Percentiles rank a stretch among this genome's conserved stretches.
phyloP scores from a whole-genome alignment of 2,329 filamentous ascomycete species.

The Aaosphaeria arxii region DNA sequence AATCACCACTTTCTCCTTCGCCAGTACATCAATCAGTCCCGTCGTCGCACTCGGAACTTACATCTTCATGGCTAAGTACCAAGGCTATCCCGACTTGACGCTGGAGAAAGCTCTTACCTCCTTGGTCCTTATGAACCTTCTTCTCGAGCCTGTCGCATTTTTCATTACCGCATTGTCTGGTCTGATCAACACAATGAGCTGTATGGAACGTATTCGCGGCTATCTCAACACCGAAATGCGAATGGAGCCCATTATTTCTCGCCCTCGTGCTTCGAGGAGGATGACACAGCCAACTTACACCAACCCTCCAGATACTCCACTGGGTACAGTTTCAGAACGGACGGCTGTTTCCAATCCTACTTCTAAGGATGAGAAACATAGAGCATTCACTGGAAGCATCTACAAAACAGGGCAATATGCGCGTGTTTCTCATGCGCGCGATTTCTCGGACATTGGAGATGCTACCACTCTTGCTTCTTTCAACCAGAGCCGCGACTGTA shows the following conservation, averaged over 20 bases:
- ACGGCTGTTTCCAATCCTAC: background rate
- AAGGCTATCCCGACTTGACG: conserved; percentile 5
- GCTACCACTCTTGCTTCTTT: conserved; percentile 5
- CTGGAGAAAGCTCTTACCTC: conserved; percentile 7
- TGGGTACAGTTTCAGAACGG: background rate
- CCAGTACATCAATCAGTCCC: conserved; percentile 10
- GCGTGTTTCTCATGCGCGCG: background rate
- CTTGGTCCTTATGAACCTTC: conserved; percentile 6
- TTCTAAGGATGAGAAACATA: background rate
- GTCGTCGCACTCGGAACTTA: conserved; percentile 8
- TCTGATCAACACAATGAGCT: conserved; percentile 10
- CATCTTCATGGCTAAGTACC: conserved; percentile 9
- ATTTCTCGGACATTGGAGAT: conserved; percentile 3
- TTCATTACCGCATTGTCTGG: conserved; percentile 11
- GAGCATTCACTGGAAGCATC: background rate
- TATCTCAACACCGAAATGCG: conserved; percentile 8
- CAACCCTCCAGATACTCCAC: background rate
- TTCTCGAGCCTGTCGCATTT: conserved; percentile 10
- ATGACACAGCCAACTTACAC: background rate
- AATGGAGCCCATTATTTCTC: conserved; percentile 2
- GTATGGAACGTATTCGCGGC: conserved; percentile 10
- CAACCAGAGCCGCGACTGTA: conserved; percentile 5
- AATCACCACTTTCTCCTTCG: conserved; percentile 4
- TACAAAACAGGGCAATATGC: background rate
- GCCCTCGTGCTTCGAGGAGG: background rate